Conservation (phyloP, 2,329 filamentous ascomycete species). For the Colletotrichum sp. region DNA sequence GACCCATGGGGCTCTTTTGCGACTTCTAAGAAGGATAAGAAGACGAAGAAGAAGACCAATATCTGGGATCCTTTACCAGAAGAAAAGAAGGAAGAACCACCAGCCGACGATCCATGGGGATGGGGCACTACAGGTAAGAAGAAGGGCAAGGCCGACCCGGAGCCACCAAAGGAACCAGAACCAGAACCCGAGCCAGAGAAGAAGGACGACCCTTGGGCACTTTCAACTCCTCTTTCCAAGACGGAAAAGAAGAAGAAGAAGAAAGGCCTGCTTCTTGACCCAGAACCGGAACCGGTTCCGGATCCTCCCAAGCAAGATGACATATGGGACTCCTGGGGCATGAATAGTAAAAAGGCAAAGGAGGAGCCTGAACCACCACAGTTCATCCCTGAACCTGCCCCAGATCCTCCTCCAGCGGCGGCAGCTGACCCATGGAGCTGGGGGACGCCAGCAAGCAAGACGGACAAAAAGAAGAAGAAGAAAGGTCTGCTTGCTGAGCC, state of each 20-base stretch:
- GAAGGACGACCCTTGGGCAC: constrained; percentile 26
- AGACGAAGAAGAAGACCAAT: constrained; percentile 43
- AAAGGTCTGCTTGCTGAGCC: constrained; percentile 27
- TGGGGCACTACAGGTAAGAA: constrained; percentile 44
- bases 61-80: constrained; percentile 40
- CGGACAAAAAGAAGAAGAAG: constrained; percentile 47
- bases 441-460: constrained; percentile 36
- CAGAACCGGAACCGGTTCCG: constrained; percentile 21
- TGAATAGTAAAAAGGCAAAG: constrained; percentile 49
- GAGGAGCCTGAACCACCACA: constrained; percentile 30
- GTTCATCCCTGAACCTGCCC: constrained; percentile 25
- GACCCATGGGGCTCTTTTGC: constrained; percentile 36
- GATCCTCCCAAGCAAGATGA: constrained; percentile 22
- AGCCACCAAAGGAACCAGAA: constrained; percentile 26
- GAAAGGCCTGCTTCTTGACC: constrained; percentile 28
- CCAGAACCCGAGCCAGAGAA: constrained; percentile 22
- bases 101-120: constrained; percentile 27
- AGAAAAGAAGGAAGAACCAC: constrained; percentile 33
- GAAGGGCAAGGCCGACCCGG: constrained; percentile 34
- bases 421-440: constrained; percentile 40
- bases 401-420: constrained; percentile 31
- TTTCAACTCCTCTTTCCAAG: constrained; percentile 31
- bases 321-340: constrained; percentile 34
- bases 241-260: constrained; percentile 47
- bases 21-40: constrained; percentile 47